phyloP scores from a whole-genome alignment of 768 basidiomycete species.

The Candolleomyces aberdarensis region DNA sequence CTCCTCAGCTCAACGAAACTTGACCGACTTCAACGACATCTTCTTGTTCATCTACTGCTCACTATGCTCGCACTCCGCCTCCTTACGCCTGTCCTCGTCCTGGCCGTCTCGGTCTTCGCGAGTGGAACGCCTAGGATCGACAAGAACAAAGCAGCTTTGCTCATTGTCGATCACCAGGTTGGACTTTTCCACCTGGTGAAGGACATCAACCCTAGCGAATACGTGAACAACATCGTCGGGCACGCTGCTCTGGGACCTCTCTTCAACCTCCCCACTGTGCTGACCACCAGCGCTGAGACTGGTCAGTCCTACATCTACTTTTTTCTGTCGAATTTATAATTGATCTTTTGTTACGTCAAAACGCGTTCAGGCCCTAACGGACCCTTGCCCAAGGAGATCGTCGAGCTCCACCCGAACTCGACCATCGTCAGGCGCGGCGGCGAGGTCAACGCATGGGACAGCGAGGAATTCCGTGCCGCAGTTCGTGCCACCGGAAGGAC shows the following conservation, averaged over 20 bases:
- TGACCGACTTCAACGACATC: too few species aligned
- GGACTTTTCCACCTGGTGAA: slow-evolving; percentile 45
- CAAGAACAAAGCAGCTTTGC: slow-evolving; percentile 38
- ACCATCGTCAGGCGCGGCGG: slow-evolving; percentile 47
- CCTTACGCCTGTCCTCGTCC: not conserved
- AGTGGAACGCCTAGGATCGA: slow-evolving; percentile 25
- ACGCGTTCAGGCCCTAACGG: slow-evolving; percentile 41
- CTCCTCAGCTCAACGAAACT: too few species aligned
- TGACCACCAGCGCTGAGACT: slow-evolving; percentile 43
- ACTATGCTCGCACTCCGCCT: not conserved
- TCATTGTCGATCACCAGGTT: slow-evolving; percentile 47
- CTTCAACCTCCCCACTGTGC: slow-evolving; percentile 42
- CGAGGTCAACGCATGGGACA: slow-evolving; percentile 52
- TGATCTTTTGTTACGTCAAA: not conserved
- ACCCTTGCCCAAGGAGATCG: slow-evolving; percentile 41
- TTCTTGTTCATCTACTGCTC: not conserved
- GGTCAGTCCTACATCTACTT: slow-evolving; percentile 21
- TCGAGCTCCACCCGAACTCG: slow-evolving; percentile 43
- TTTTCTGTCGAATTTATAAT: not conserved
- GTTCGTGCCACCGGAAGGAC: slow-evolving; percentile 46
- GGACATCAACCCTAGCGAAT: slow-evolving; percentile 35
- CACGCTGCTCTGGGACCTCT: slow-evolving; percentile 45
- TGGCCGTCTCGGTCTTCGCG: not conserved
- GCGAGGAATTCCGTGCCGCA: slow-evolving; percentile 41
- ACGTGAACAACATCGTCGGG: slow-evolving; percentile 42